phyloP scores from a whole-genome alignment of 2,329 filamentous ascomycete species.

The Beauveria medogensis region DNA sequence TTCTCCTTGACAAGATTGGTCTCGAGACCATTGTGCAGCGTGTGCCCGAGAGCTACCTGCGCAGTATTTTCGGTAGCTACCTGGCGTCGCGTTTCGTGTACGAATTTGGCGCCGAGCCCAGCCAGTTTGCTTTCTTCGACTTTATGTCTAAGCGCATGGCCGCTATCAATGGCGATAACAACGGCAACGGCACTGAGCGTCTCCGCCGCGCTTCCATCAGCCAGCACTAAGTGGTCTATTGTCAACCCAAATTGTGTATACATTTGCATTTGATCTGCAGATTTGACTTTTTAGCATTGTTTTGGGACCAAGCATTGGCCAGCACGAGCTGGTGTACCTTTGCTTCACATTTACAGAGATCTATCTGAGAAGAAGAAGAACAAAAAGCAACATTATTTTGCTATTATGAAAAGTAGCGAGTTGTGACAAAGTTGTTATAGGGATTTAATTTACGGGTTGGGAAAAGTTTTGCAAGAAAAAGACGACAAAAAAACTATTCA shows the following conservation, averaged over 20 bases:
- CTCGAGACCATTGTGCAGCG: conserved; percentile 78
- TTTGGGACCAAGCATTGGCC: background rate
- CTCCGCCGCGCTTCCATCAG: conserved; percentile 21
- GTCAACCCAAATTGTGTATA: background rate
- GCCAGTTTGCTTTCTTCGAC: conserved; percentile 97
- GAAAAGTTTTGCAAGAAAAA: conserved; percentile 1
- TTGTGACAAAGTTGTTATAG: background rate
- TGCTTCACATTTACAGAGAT: background rate
- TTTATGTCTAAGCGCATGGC: conserved; percentile 67
- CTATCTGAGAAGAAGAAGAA: background rate
- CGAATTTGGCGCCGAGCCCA: conserved; percentile 83
- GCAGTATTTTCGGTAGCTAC: conserved; percentile 93
- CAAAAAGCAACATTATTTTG: background rate
- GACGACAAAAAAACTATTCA: background rate
- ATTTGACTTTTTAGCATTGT: conserved; percentile 3
- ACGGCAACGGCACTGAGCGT: conserved; percentile 19
- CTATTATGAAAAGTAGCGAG: background rate
- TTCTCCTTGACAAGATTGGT: conserved; percentile 83
- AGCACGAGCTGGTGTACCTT: background rate
- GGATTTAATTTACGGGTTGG: background rate
- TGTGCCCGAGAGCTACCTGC: conserved; percentile 85
- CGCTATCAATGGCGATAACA: conserved; percentile 25
- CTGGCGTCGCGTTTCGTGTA: conserved; percentile 95
- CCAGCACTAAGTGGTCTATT: background rate
- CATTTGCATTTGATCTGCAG: background rate